Conservation (phyloP, 2,329 filamentous ascomycete genomes). For the Fusarium avenaceum region DNA sequence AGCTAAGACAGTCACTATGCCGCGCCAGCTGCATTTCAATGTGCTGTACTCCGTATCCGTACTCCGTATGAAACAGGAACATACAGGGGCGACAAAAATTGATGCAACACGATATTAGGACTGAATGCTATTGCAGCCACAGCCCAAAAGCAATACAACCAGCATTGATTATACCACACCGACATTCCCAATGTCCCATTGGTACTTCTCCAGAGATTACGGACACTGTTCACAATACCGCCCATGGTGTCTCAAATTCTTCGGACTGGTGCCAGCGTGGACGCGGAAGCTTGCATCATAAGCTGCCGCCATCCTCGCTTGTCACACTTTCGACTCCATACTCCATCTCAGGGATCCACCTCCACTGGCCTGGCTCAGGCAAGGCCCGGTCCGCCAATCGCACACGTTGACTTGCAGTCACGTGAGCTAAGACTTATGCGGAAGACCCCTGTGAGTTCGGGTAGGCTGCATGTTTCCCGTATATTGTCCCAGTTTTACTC, state of each 20-base stretch:
- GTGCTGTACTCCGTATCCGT: background rate
- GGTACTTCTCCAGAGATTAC: background rate
- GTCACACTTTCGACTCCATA: slow-evolving; percentile 40
- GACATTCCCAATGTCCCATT: slow-evolving; percentile 26
- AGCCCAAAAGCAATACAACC: slow-evolving; percentile 24
- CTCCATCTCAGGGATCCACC: slow-evolving; percentile 21
- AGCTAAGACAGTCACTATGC: slow-evolving; percentile 3
- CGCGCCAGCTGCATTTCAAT: background rate
- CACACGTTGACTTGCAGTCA: slow-evolving; percentile 53
- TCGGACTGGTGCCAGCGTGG: slow-evolving; percentile 43
- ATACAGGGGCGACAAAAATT: slow-evolving; percentile 5
- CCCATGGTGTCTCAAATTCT: slow-evolving; percentile 30
- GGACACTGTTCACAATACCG: background rate
- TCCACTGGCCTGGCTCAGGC: slow-evolving; percentile 48
- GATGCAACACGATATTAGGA: slow-evolving; percentile 5
- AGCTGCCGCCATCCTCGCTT: slow-evolving; percentile 36
- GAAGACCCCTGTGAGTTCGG: slow-evolving; percentile 51
- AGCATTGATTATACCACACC: slow-evolving; percentile 38
- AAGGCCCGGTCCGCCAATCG: slow-evolving; percentile 58
- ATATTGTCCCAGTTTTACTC: slow-evolving; percentile 49
- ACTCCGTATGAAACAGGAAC: slow-evolving; percentile 1
- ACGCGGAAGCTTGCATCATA: slow-evolving; percentile 33
- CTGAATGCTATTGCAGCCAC: slow-evolving; percentile 1
- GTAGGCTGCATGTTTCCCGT: slow-evolving; percentile 54
- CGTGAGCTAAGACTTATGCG: slow-evolving; percentile 55